Base-by-base conservation (phyloP, 495 filamentous ascomycete species). In the Penicillium cataractarum region DNA sequence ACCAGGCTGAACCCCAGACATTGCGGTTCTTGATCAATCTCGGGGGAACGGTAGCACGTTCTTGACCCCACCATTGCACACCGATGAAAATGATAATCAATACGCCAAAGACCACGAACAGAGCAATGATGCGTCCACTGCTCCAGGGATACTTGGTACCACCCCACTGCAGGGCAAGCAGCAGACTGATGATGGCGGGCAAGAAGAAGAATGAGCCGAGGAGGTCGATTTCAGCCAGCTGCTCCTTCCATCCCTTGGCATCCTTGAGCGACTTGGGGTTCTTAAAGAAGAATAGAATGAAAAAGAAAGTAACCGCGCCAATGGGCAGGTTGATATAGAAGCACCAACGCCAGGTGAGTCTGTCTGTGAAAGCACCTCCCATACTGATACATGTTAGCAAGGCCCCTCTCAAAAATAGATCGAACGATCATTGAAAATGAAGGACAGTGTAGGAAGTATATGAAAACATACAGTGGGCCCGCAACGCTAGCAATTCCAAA, bases 101-200 rank as follows among this genome's bases (percentile, higher is more conserved):
- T 4, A 96, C 71, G 13, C 78, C 88, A 58, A 88, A 90, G n/a
- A 91, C 66, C 9, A 90, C 80, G 42, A 95, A 86, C 3, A 96
- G 79, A 3, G 82, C 82, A 55, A 93, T 89, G 64, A 93, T 87
- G 15, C 87, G 86, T 19, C 59, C 85, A 63, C 80, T 81, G 51
- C 61, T 69, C 92, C 92, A 96, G 0, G 74, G 62, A 62, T 93
- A 92, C 29, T 76, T 83, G 0, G 82, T 82, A 4, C 92, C 92
- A 48, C 92, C 92, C 92, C 92, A 97, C 71, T 95, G 91, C 21
- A 97, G 78, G 0, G 93, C 93, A 0, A 97, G 78, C 15, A 96
- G 71, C 2, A 94, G 74, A 63, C 84, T 88, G 63, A 93, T 79
- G 27, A 96, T 84, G 13, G 80, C 82, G 2, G 91, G 90, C 40